These are phyloP conservation scores for Suillus fuscotomentosus DNA, from an alignment of 768 basidiomycete genomes.

Conservation along the genomic window DNA sequence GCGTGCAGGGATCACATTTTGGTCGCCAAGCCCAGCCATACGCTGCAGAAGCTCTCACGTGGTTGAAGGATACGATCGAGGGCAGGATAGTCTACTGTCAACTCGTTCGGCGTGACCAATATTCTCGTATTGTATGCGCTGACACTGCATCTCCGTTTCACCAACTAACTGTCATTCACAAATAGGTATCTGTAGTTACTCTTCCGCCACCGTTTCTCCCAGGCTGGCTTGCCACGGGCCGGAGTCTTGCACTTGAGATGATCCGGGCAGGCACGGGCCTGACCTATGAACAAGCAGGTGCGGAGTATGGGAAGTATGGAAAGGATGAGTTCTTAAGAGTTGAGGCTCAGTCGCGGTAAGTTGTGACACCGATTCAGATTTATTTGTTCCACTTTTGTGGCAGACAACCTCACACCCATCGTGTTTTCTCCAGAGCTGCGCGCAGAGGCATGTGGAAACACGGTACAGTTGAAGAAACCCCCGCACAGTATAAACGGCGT, in stretches of 20 bases:
- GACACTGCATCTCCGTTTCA: neutral
- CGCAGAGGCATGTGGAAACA: constrained; percentile 75
- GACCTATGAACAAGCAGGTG: constrained; percentile 75
- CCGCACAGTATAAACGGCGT: constrained; percentile 79
- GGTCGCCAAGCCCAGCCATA: constrained; percentile 79
- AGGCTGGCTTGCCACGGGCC: constrained; percentile 34
- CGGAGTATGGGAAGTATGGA: constrained; percentile 72
- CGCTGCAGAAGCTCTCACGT: constrained; percentile 68
- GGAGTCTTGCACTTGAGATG: constrained; percentile 68
- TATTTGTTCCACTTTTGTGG: neutral
- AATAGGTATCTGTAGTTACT: constrained; percentile 67
- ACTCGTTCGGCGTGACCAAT: constrained; percentile 77
- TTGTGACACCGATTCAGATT: neutral
- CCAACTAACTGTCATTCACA: neutral
- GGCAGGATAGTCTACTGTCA: constrained; percentile 70
- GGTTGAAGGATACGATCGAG: constrained; percentile 58
- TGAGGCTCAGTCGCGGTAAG: constrained; percentile 70
- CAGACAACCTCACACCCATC: neutral
- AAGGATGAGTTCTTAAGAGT: constrained; percentile 60
- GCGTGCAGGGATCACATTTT: constrained; percentile 70
- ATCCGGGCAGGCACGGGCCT: constrained; percentile 73
- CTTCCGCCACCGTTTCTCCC: constrained; percentile 55
- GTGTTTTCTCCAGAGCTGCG: constrained; percentile 41
- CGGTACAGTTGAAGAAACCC: constrained; percentile 57
- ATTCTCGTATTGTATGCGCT: constrained; percentile 68